phyloP scores from a whole-genome alignment of 768 basidiomycete genomes.

The Tulasnella sp. region DNA sequence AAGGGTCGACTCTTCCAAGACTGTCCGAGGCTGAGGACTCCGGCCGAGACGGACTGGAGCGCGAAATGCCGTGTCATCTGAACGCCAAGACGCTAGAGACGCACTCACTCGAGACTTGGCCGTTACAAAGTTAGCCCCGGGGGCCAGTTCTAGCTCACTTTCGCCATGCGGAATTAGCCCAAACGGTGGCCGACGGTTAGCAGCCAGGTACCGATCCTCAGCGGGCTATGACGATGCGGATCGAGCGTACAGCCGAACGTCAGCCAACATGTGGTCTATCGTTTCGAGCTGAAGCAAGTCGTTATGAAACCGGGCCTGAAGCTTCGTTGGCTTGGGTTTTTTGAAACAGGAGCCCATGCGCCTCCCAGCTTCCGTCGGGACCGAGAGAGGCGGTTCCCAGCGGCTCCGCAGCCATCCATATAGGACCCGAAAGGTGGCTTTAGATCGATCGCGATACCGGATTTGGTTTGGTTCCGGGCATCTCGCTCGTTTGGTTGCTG shows the following conservation, averaged over 20 bases:
- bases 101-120: neutral
- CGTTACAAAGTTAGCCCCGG: neutral
- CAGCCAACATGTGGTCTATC: neutral
- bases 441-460: neutral
- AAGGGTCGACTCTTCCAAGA: neutral
- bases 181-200: neutral
- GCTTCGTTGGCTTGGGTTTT: neutral
- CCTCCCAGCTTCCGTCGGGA: neutral
- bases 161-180: neutral
- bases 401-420: neutral
- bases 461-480: neutral
- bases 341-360: conserved; percentile 1
- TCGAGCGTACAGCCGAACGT: neutral
- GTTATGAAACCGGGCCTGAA: too few relatives aligned
- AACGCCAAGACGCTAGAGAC: neutral
- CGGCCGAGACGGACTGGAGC: neutral
- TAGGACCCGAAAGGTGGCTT: neutral
- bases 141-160: neutral
- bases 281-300: neutral
- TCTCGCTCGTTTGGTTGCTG: neutral
- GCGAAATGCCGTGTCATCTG: neutral
- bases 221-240: neutral
- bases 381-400: neutral
- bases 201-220: neutral
- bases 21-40: neutral